Conservation (phyloP, 1,284 basidiomycete genomes). For the Mycosarcoma maydis region DNA sequence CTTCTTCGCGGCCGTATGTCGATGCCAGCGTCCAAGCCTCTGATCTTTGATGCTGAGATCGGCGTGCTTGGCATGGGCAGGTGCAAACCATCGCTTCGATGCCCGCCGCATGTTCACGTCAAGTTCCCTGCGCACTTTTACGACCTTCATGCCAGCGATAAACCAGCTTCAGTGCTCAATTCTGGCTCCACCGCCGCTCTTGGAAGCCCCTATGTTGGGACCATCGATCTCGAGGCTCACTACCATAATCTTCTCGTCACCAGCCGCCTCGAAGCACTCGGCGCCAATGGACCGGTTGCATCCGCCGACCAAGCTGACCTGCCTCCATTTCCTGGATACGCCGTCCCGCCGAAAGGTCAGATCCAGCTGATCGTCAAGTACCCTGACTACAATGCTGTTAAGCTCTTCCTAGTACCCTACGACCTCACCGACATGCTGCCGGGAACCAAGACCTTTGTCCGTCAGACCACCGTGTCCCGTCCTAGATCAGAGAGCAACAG, state of each 20-base stretch:
- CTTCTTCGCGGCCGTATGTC: constrained; percentile 67
- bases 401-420: constrained; percentile 71
- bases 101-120: constrained; percentile 65
- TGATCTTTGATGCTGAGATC: constrained; percentile 66
- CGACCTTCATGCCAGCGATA: constrained; percentile 39
- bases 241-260: constrained; percentile 46
- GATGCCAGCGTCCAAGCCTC: constrained; percentile 59
- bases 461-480: constrained; percentile 48
- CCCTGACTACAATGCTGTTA: constrained; percentile 67
- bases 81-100: constrained; percentile 51
- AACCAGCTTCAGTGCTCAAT: constrained; percentile 1
- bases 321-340: constrained; percentile 69
- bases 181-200: constrained; percentile 26
- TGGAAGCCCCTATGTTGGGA: constrained; percentile 67
- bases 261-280: constrained; percentile 1
- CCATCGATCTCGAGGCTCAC: constrained; percentile 66
- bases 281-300: neutral
- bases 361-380: constrained; percentile 71
- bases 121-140: constrained; percentile 67
- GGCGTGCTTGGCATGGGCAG: constrained; percentile 64
- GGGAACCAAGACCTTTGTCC: constrained; percentile 57
- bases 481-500: neutral
- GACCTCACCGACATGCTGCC: constrained; percentile 68
- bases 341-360: constrained; percentile 70
- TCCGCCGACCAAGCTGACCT: constrained; percentile 2